A percentile compares a stretch with the other conserved stretches of the same genome.
phyloP scores from a whole-genome alignment of 2,329 filamentous ascomycete species.

The Sarocladium brachiariae region DNA sequence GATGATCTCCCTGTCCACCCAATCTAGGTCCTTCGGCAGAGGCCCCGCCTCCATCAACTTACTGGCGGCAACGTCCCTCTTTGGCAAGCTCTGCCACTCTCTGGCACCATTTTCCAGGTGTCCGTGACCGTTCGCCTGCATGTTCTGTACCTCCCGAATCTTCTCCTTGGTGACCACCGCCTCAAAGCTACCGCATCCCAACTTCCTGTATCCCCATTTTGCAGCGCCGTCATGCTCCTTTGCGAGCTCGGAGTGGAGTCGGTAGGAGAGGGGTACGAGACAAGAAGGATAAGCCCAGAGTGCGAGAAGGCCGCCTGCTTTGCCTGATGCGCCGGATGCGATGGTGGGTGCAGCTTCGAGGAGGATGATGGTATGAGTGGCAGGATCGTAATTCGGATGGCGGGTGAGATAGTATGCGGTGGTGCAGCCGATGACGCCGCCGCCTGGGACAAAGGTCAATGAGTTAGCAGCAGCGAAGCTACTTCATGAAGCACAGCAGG shows the following conservation, averaged over 20 bases:
- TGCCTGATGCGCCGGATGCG: constrained; percentile 88
- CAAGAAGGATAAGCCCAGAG: constrained; percentile 84
- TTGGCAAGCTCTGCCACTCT: constrained; percentile 55
- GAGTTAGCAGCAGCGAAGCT: background rate
- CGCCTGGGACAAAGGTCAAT: constrained; percentile 47
- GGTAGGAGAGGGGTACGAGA: constrained; percentile 81
- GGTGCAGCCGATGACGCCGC: constrained; percentile 87
- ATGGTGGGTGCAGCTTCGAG: constrained; percentile 77
- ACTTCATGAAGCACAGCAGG: background rate
- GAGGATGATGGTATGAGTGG: constrained; percentile 71
- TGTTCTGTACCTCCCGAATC: constrained; percentile 22
- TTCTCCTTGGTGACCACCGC: constrained; percentile 30
- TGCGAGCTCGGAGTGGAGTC: constrained; percentile 77
- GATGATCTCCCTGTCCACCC: constrained; percentile 65
- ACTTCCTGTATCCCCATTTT: constrained; percentile 78
- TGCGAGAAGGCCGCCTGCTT: constrained; percentile 84
- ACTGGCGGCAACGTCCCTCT: constrained; percentile 45
- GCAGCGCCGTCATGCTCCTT: constrained; percentile 70
- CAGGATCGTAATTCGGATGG: constrained; percentile 71
- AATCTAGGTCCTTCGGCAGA: constrained; percentile 74
- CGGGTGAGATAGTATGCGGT: constrained; percentile 87
- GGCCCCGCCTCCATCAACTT: constrained; percentile 46
- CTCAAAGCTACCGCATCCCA: constrained; percentile 62
- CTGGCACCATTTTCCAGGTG: constrained; percentile 25
- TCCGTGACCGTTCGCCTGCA: constrained; percentile 12